phyloP scores from a whole-genome alignment of 805 yeast species.

The Saturnispora serradocipensis region DNA sequence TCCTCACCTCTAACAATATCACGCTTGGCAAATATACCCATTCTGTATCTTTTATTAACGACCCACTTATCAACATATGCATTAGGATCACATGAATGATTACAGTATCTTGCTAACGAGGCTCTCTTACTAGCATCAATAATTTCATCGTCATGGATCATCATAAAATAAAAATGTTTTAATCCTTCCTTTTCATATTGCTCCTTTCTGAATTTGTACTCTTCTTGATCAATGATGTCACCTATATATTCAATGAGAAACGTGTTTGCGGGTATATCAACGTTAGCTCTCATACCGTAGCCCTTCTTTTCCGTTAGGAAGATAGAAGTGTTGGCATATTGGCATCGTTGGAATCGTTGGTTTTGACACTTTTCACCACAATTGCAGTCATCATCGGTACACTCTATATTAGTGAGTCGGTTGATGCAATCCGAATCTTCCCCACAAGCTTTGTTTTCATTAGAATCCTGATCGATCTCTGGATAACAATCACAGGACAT shows the following conservation, averaged over 20 bases:
- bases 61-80: slow-evolving; percentile 97
- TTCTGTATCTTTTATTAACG: slow-evolving; percentile 76
- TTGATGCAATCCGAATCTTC: slow-evolving; percentile 86
- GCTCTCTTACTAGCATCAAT: slow-evolving; percentile 93
- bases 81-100: slow-evolving; percentile 93
- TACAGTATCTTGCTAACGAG: slow-evolving; percentile 81
- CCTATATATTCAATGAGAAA: slow-evolving; percentile 91
- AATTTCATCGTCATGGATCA: slow-evolving; percentile 86
- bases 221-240: slow-evolving; percentile 75
- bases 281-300: slow-evolving; percentile 74
- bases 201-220: slow-evolving; percentile 67
- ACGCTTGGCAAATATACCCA: slow-evolving; percentile 92
- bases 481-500: slow-evolving; percentile 88
- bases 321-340: slow-evolving; percentile 73
- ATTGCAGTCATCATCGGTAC: slow-evolving; percentile 57
- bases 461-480: slow-evolving; percentile 31
- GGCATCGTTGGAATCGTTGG: slow-evolving; percentile 74
- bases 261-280: slow-evolving; percentile 45
- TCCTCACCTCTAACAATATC: slow-evolving; percentile 72
- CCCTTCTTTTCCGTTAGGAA: slow-evolving; percentile 80
- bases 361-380: slow-evolving; percentile 81
- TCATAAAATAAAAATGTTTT: slow-evolving; percentile 90
- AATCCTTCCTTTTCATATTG: slow-evolving; percentile 60
- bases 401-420: slow-evolving; percentile 85
- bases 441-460: slow-evolving; percentile 61